Evolutionary conservation across 768 basidiomycete species (phyloP), one percentile per base, ranked within the genome.

Genomic region (Mycena pura): DNA sequence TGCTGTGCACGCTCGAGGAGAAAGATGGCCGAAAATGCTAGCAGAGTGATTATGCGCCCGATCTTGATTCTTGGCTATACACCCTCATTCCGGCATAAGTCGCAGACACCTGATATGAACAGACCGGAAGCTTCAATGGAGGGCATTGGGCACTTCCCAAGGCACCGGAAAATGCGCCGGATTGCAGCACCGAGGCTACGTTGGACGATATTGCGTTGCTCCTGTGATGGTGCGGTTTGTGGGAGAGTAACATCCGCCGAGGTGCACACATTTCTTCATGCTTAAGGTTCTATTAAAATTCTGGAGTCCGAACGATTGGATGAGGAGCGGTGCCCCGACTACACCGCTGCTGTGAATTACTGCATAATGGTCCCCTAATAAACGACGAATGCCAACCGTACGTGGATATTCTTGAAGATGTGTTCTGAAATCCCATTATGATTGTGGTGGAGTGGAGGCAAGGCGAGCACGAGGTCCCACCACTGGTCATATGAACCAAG

Each of bases 151-250:
- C 89, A 64, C 87, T 88, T 10, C 83, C 82, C 6, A 96, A 72
- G 14, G 93, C 91, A 58, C 93, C 94, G 69, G 95, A 95, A 82
- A 95, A 94, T 1, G 92, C 91, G 11, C 92, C 92, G 5, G 87
- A 91, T 70, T 95, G 93, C 10, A 95, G 81, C 5, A 95, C 91
- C 3, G 93, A 92, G 17, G 95, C 94, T 40, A 96, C 88, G 64
- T 91, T 93, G 40, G 90, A 89, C 0, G 88, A 88, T n/a, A 94
- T 78, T 4, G 80, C 76, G 56, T 89, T 82, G 22, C 68, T 66
- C 52, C 72, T 73, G 47, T 62, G 64, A 22, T 46, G 29, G 3
- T 22, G 10, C 2, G 32, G 11, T 21, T 0, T 11, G 38, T 41
- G 13, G 13, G 14, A 11, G 28, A 24, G n/a, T 9, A 32, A 13